Evolutionary conservation across 495 filamentous ascomycete species (phyloP), one percentile per base, ranked within the genome.

Genomic region (Penicillium parvum): DNA sequence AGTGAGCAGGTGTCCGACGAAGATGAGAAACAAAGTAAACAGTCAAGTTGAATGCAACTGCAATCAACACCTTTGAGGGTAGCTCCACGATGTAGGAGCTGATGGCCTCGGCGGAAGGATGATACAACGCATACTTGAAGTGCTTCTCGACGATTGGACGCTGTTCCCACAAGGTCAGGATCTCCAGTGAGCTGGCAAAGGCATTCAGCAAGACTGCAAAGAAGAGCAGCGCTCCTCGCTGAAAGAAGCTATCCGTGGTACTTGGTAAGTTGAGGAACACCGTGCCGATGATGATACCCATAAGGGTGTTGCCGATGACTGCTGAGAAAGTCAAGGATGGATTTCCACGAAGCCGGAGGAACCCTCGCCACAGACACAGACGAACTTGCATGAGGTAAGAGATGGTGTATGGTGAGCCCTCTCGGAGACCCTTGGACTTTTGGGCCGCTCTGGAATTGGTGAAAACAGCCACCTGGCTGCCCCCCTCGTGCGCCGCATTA

Each of bases 231-330:
- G 84, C 85, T 22, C 85, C 86, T 34, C 84, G 76, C 40, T 77
- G 73, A 65, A 76, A 84, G 68, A 95, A 90, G 17, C 63, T 76
- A 75, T 37, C 61, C 49, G 32, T 87, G 79, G 40, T 70, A 67
- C 19, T 59, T 15, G 75, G 63, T 4, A 90, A 65, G 43, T 90
- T 84, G 64, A 83, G 95, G 66, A 90, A 96, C 25, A 94, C 82
- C 39, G 78, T 84, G 23, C 84, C 81, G 49, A 95, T 80, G 53
- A 96, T 84, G 23, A 96, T 67, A 18, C 86, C 74, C 76, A 92
- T 83, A 51, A 79, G 58, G 33, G 77, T 68, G 51, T 94, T 88
- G 19, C 77, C 83, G 44, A 91, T 67, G 12, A 92, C 65, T 12
- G 76, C 68, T 0, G 81, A 78, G n/a, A 91, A 41, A 1, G 83